phyloP scores from a whole-genome alignment of 108 stramenopile species.

The Cyclotella sp. region DNA sequence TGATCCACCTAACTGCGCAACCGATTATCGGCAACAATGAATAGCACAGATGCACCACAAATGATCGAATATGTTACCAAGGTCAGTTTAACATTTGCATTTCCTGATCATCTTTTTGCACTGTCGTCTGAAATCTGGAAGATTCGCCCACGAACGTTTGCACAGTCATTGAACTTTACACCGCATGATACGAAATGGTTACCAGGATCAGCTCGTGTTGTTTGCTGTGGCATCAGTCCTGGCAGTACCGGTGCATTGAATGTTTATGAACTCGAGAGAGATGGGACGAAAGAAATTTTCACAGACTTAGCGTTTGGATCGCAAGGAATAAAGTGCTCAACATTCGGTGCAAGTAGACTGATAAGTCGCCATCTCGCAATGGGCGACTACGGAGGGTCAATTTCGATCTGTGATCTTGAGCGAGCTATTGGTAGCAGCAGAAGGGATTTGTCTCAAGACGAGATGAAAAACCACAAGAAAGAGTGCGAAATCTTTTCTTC shows the following conservation, averaged over 20 bases:
- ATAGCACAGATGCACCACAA: constrained; percentile 88
- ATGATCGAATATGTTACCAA: constrained; percentile 84
- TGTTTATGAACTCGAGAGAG: constrained; percentile 77
- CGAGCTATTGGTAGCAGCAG: neutral
- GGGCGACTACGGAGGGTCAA: constrained; percentile 72
- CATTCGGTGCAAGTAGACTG: constrained; percentile 85
- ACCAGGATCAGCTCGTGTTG: constrained; percentile 78
- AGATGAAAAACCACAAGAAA: constrained; percentile 1
- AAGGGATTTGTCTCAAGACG: neutral
- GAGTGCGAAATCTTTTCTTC: constrained; percentile 53
- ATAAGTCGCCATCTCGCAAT: constrained; percentile 75
- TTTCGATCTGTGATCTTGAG: constrained; percentile 64
- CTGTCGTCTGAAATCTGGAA: neutral
- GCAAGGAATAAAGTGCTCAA: constrained; percentile 86
- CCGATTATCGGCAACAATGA: constrained; percentile 61
- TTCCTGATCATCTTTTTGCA: neutral
- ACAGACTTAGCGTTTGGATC: constrained; percentile 51
- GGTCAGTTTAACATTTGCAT: constrained; percentile 8
- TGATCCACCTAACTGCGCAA: neutral
- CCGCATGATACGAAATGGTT: constrained; percentile 86
- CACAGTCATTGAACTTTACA: constrained; percentile 72
- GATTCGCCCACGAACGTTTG: neutral
- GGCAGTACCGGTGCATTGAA: constrained; percentile 76
- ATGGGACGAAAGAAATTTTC: constrained; percentile 63
- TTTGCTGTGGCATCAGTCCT: constrained; percentile 75